phyloP scores from a whole-genome alignment of 306 rosid genomes.

The Cicer bijugum region DNA sequence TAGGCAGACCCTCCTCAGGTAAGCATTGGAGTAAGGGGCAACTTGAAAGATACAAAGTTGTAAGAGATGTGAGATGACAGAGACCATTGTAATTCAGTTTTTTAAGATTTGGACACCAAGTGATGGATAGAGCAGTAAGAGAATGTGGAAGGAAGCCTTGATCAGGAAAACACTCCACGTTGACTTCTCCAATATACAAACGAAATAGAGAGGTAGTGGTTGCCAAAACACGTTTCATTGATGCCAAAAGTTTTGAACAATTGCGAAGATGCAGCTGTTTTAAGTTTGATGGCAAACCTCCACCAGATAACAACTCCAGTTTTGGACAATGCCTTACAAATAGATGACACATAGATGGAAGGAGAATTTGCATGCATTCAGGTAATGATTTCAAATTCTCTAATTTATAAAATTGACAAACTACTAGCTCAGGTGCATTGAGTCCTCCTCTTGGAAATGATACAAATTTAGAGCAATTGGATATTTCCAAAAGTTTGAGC shows the following conservation, averaged over 20 bases:
- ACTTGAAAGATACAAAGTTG: fast-evolving
- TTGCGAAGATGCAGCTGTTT: not conserved
- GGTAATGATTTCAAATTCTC: conserved; percentile 36
- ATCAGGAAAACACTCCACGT: conserved; percentile 42
- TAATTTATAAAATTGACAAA: not conserved
- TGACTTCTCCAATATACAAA: not conserved
- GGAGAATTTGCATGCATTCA: conserved; percentile 26
- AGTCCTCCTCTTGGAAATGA: conserved; percentile 36
- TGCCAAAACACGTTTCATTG: conserved; percentile 17
- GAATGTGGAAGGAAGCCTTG: conserved; percentile 35
- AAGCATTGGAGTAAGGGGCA: conserved; percentile 40
- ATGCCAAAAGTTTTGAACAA: not conserved
- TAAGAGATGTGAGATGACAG: conserved; percentile 23
- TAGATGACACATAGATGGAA: conserved; percentile 14
- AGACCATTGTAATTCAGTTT: conserved; percentile 32
- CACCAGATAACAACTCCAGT: conserved; percentile 34
- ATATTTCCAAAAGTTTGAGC: not conserved
- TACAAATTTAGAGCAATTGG: conserved; percentile 29
- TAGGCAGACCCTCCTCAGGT: conserved; percentile 43
- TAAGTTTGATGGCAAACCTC: conserved; percentile 40
- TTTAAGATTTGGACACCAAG: conserved; percentile 2
- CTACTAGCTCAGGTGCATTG: conserved; percentile 4
- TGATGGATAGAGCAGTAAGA: fast-evolving
- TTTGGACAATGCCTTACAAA: not conserved
- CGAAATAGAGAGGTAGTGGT: not conserved